A percentile compares a stretch with the other conserved stretches of the same genome.
These are phyloP conservation scores for Saxispiralis lemnorum DNA, from an alignment of 495 filamentous ascomycete genomes.

Conservation along the genomic window DNA sequence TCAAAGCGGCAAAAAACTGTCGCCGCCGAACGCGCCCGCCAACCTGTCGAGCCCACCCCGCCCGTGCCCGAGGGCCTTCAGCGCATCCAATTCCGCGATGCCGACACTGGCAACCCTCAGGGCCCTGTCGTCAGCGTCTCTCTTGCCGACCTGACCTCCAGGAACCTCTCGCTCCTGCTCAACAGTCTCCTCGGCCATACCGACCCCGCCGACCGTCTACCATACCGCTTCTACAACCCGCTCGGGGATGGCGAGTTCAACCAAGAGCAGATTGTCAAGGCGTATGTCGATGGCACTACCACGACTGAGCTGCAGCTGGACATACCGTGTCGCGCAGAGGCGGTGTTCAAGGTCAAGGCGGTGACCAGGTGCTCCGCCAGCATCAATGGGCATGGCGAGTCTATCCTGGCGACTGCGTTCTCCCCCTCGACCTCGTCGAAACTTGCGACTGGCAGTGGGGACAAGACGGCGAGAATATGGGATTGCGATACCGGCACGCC, in stretches of 20 bases:
- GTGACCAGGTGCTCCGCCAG: slow-evolving; percentile 77
- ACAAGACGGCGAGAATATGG: slow-evolving; percentile 84
- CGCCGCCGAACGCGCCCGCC: slow-evolving; percentile 47
- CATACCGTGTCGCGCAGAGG: slow-evolving; percentile 38
- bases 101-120: slow-evolving; percentile 49
- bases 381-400: slow-evolving; percentile 79
- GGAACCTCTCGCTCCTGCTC: slow-evolving; percentile 79
- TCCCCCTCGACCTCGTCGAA: slow-evolving; percentile 63
- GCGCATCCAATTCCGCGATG: slow-evolving; percentile 74
- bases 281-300: slow-evolving; percentile 9
- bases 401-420: slow-evolving; percentile 78
- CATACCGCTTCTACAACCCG: slow-evolving; percentile 55
- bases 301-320: slow-evolving; percentile 13
- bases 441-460: slow-evolving; percentile 79
- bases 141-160: slow-evolving; percentile 67
- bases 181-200: slow-evolving; percentile 62
- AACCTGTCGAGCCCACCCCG: slow-evolving; percentile 59
- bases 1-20: slow-evolving; percentile 76
- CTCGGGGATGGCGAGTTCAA: slow-evolving; percentile 15
- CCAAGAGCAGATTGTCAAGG: slow-evolving; percentile 13
- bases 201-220: slow-evolving; percentile 60
- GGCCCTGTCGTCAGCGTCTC: slow-evolving; percentile 62
- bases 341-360: slow-evolving; percentile 83
- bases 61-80: slow-evolving; percentile 52
- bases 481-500: slow-evolving; percentile 92